Evolutionary conservation across 169 alveolate species (phyloP), one percentile per base, ranked within the genome.

Genomic region (Eimeria sp.): DNA sequence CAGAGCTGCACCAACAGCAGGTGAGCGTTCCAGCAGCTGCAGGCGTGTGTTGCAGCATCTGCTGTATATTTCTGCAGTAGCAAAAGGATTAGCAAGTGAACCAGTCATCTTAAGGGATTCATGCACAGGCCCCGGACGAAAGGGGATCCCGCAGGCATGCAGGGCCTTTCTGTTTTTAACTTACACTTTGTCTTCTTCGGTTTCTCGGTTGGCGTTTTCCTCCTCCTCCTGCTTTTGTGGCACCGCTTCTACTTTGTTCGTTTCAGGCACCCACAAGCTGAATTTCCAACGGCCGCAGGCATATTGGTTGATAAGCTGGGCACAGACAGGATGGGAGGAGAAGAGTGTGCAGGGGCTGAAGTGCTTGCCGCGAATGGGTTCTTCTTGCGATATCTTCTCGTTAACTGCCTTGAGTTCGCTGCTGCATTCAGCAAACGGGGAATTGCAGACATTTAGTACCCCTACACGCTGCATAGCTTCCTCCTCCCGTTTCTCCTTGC

Each of bases 221-320:
- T 30, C 47, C 47, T 25, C 47, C 22, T 27, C 43, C 80, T 25
- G 54, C 27, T 30, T 7, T 10, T 75, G 86, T 51, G 22, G 51
- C 86, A 25, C 86, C 9, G 58, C 51, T 25, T n/a, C 51, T 75
- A 10, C 34, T 16, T 16, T 16, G 11, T 16, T n/a, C 20, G 43
- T 25, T n/a, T 4, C n/a, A 5, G 89, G 89, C 9, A 45, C 40
- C 25, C 65, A 40, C 6, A 78, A 22, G 25, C 27, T 11, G 89
- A 78, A 78, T 65, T 78, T 78, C 89, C 89, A 78, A 20, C 89
- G 58, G 58, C 89, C 89, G 89, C 89, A 78, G 40, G 67, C 89
- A 40, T 43, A 78, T 27, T 78, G 89, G 22, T 78, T 78, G 65
- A 78, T 78, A 6, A 78, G 89, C 63, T 78, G 89, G 43, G 89